phyloP scores from a whole-genome alignment of 805 yeast species.

The Candida fluviatilis region DNA sequence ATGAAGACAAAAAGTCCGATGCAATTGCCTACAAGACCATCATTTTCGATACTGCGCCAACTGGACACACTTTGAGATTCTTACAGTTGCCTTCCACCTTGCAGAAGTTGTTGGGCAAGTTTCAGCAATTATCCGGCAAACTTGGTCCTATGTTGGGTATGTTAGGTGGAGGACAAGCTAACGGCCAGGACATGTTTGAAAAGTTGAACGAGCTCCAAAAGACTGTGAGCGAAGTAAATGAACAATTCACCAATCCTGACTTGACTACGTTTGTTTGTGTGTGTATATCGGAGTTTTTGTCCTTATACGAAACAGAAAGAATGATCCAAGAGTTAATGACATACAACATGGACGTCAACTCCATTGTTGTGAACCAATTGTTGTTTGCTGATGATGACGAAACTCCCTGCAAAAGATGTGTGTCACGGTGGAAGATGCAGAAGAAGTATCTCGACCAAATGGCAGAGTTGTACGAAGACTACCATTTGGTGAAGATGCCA shows the following conservation, averaged over 20 bases:
- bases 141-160: conserved; percentile 88
- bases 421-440: conserved; percentile 93
- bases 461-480: conserved; percentile 94
- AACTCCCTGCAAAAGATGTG: conserved; percentile 81
- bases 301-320: conserved; percentile 95
- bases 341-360: conserved; percentile 93
- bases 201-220: conserved; percentile 79
- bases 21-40: conserved; percentile 66
- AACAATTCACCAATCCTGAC: conserved; percentile 94
- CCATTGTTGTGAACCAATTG: conserved; percentile 92
- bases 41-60: conserved; percentile 99
- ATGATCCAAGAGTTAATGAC: conserved; percentile 94
- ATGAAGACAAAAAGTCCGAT: conserved; percentile 17
- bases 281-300: conserved; percentile 94
- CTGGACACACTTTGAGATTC: conserved; percentile 96
- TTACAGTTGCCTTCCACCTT: conserved; percentile 91
- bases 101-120: conserved; percentile 80
- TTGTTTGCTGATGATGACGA: conserved; percentile 79
- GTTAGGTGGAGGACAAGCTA: conserved; percentile 67
- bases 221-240: conserved; percentile 82
- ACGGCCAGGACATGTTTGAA: conserved; percentile 65
- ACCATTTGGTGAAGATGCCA: conserved; percentile 94
- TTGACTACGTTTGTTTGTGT: conserved; percentile 94
- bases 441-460: conserved; percentile 91
- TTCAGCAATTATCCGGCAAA: conserved; percentile 78